Evolutionary conservation across 2,329 filamentous ascomycete genomes (phyloP).

Genomic region (Lasiodiplodia sp.): DNA sequence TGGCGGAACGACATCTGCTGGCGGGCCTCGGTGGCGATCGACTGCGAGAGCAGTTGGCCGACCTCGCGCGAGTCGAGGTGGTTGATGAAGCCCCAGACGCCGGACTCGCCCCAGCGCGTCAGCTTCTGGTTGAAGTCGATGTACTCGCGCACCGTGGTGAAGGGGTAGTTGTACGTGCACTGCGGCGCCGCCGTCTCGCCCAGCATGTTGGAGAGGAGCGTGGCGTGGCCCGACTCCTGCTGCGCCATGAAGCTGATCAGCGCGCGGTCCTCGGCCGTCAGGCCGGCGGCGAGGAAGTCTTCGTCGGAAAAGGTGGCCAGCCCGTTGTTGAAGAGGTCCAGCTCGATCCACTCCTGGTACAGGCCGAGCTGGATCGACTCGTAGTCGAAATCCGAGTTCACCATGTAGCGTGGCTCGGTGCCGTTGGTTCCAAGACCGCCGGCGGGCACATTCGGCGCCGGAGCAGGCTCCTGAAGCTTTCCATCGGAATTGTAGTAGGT

Average conservation of each 20-base stretch:
- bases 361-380: constrained; percentile 76
- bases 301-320: constrained; percentile 71
- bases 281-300: constrained; percentile 73
- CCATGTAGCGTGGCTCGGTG: constrained; percentile 76
- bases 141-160: constrained; percentile 75
- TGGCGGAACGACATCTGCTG: constrained; percentile 88
- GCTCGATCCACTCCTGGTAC: constrained; percentile 85
- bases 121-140: constrained; percentile 86
- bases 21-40: constrained; percentile 78
- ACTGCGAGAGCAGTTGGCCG: constrained; percentile 75
- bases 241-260: constrained; percentile 79
- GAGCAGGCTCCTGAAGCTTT: constrained; percentile 69
- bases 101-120: constrained; percentile 81
- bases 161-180: constrained; percentile 85
- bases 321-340: constrained; percentile 82
- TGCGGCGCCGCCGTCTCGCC: constrained; percentile 73
- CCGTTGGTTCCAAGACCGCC: constrained; percentile 80
- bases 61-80: constrained; percentile 80
- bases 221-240: constrained; percentile 80
- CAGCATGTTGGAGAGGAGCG: constrained; percentile 78
- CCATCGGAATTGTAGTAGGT: constrained; percentile 77
- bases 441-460: constrained; percentile 74
- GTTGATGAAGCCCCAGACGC: constrained; percentile 80
- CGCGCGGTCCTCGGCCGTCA: constrained; percentile 72
- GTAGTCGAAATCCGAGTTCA: constrained; percentile 83